Percentiles rank a stretch among this genome's conserved stretches.
These are phyloP conservation scores for Xylaria multiplex DNA, from an alignment of 2,329 filamentous ascomycete species.

Conservation along the genomic window DNA sequence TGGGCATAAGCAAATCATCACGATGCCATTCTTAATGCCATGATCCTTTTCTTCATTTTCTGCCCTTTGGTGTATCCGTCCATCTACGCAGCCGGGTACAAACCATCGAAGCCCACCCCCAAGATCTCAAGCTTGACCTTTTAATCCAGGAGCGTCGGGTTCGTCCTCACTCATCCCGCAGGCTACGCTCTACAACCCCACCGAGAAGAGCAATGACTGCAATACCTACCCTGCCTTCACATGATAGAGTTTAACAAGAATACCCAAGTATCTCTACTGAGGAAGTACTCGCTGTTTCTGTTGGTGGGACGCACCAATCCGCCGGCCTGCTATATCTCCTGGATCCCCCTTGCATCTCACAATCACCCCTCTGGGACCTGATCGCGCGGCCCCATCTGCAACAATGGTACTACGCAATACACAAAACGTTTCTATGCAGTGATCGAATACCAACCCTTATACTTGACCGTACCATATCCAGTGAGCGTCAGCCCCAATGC, in stretches of 20 bases:
- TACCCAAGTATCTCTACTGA: slow-evolving; percentile 55
- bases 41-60: slow-evolving; percentile 10
- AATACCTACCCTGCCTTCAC: slow-evolving; percentile 44
- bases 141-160: slow-evolving; percentile 61
- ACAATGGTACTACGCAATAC: slow-evolving; percentile 38
- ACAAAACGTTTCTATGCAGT: slow-evolving; percentile 49
- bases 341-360: slow-evolving; percentile 38
- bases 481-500: slow-evolving; percentile 61
- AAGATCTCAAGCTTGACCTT: slow-evolving; percentile 63
- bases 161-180: slow-evolving; percentile 62
- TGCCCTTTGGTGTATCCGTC: neutral
- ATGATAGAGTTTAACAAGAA: slow-evolving; percentile 57
- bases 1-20: neutral
- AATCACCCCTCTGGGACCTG: slow-evolving; percentile 40
- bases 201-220: slow-evolving; percentile 40
- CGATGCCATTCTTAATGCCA: slow-evolving; percentile 25
- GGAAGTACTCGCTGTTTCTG: slow-evolving; percentile 56
- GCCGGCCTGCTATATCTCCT: slow-evolving; percentile 29
- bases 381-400: slow-evolving; percentile 38
- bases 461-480: slow-evolving; percentile 62
- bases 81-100: slow-evolving; percentile 16
- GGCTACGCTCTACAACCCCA: slow-evolving; percentile 58
- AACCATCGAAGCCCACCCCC: slow-evolving; percentile 41
- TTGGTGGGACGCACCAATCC: slow-evolving; percentile 29
- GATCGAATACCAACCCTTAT: slow-evolving; percentile 58